Conservation (phyloP, 2,329 filamentous ascomycete genomes). For the Penicillium vulpinum region DNA sequence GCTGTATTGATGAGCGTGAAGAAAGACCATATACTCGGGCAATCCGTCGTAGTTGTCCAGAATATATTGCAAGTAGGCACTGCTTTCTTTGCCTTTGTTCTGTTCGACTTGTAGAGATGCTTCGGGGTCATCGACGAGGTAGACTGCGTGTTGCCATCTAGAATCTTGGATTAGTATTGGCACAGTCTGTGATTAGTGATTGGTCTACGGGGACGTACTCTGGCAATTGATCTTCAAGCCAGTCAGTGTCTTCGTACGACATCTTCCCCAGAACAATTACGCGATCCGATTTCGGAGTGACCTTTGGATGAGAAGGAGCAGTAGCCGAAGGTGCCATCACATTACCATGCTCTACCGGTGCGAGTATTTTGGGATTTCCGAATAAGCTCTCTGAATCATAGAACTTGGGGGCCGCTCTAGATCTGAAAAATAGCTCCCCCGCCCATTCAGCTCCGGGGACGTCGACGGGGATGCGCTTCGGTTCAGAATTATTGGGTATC, state of each 20-base stretch:
- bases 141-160: slow-evolving; percentile 48
- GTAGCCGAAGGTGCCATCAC: not conserved
- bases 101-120: slow-evolving; percentile 22
- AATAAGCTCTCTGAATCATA: not conserved
- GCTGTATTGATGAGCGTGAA: slow-evolving; percentile 55
- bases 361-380: not conserved
- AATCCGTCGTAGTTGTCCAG: slow-evolving; percentile 48
- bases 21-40: slow-evolving; percentile 55
- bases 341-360: not conserved
- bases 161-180: not conserved
- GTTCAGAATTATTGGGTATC: slow-evolving; percentile 4
- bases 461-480: slow-evolving; percentile 17
- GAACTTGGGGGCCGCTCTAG: not conserved
- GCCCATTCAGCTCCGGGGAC: slow-evolving; percentile 15
- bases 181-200: not conserved
- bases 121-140: slow-evolving; percentile 39
- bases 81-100: slow-evolving; percentile 48
- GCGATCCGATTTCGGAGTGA: slow-evolving; percentile 31
- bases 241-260: slow-evolving; percentile 44
- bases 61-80: slow-evolving; percentile 48
- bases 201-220: slow-evolving; percentile 35
- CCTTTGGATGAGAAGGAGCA: slow-evolving; percentile 14
- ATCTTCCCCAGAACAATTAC: slow-evolving; percentile 45
- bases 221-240: slow-evolving; percentile 45
- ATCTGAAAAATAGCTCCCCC: not conserved